A percentile compares a stretch with the other conserved stretches of the same genome.
phyloP scores from a whole-genome alignment of 441 rosid species.

The Populus hybrid region DNA sequence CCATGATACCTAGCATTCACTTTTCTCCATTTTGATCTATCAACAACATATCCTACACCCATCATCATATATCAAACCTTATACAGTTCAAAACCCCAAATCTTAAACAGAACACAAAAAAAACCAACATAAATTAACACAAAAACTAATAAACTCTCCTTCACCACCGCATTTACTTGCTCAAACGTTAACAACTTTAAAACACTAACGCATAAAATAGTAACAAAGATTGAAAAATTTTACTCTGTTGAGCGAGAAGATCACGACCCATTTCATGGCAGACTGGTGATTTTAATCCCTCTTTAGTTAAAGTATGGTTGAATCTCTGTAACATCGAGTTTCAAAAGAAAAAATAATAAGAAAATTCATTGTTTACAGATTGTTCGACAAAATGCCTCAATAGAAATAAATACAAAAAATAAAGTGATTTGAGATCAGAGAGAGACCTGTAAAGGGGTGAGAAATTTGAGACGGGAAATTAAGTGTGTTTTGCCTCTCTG shows the following conservation, averaged over 20 bases:
- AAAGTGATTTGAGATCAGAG: neutral
- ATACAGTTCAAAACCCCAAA: neutral
- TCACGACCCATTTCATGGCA: constrained; percentile 23
- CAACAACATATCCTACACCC: constrained; percentile 35
- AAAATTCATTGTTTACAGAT: constrained; percentile 4
- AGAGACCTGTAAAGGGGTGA: constrained; percentile 45
- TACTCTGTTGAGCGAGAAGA: constrained; percentile 29
- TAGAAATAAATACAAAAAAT: constrained; percentile 1
- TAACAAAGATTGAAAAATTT: neutral
- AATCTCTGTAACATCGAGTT: constrained; percentile 33
- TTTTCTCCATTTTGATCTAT: constrained; percentile 64
- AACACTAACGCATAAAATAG: neutral
- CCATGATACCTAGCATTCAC: constrained; percentile 49
- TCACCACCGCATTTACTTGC: neutral
- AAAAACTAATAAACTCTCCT: neutral
- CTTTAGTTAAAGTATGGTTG: constrained; percentile 31
- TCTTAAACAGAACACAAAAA: neutral
- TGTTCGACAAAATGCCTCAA: constrained; percentile 53
- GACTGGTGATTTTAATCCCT: constrained; percentile 12
- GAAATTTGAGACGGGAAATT: constrained; percentile 39
- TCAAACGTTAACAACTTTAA: neutral
- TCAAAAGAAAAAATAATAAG: neutral
- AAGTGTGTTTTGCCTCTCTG: constrained; percentile 31
- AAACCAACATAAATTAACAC: neutral
- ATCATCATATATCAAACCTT: neutral